phyloP scores from a whole-genome alignment of 768 basidiomycete genomes.

The Podaxis pistillaris region DNA sequence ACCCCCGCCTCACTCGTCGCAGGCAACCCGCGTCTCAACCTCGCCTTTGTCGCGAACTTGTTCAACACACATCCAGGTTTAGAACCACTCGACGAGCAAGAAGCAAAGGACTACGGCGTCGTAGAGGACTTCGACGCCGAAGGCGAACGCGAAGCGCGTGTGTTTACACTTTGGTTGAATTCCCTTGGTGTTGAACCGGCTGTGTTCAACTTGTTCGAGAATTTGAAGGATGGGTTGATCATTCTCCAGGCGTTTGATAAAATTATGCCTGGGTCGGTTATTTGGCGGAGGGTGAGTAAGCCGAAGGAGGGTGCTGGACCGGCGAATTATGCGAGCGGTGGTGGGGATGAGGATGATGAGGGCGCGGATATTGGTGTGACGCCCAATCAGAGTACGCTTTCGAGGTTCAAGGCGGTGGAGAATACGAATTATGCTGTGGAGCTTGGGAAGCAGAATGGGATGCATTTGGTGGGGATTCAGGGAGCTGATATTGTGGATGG shows the following conservation, averaged over 20 bases:
- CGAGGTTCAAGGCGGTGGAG: conserved; percentile 96
- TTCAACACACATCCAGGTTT: conserved; percentile 98
- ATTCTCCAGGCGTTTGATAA: conserved; percentile 98
- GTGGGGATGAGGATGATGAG: conserved; percentile 55
- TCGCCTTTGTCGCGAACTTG: conserved; percentile 97
- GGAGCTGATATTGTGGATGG: conserved; percentile 97
- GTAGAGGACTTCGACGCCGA: conserved; percentile 99
- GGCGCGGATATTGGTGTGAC: conserved; percentile 81
- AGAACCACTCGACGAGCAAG: conserved; percentile 90
- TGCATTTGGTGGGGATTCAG: conserved; percentile 97
- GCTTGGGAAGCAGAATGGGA: conserved; percentile 86
- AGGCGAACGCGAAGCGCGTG: conserved; percentile 96
- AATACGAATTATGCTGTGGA: conserved; percentile 98
- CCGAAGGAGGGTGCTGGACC: conserved; percentile 66
- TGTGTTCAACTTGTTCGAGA: conserved; percentile 96
- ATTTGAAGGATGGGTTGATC: conserved; percentile 87
- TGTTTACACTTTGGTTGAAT: conserved; percentile 98
- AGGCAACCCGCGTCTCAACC: conserved; percentile 96
- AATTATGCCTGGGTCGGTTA: conserved; percentile 85
- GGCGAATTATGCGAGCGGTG: conserved; percentile 37
- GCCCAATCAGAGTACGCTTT: conserved; percentile 80
- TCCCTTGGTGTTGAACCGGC: conserved; percentile 94
- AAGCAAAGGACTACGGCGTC: conserved; percentile 84
- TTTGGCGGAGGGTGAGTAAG: conserved; percentile 96
- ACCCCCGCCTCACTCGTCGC: conserved; percentile 88